Conservation (phyloP, 108 stramenopile species). For the Stephanodiscus triporus region DNA sequence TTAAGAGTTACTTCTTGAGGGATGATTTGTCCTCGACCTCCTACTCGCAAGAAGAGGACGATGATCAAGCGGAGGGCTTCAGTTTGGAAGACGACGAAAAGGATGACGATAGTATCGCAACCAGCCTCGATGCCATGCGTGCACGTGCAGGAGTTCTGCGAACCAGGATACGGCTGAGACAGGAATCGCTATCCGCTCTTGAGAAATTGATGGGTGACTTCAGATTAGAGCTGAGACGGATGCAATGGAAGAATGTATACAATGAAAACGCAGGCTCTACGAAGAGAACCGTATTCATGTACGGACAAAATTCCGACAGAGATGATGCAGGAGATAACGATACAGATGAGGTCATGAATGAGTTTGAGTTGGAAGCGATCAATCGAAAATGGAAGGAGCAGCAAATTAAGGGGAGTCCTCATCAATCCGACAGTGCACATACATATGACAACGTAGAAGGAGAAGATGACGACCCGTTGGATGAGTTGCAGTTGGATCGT, state of each 20-base stretch:
- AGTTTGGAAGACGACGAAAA: background rate
- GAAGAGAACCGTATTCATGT: slow-evolving; percentile 14
- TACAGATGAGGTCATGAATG: slow-evolving; percentile 18
- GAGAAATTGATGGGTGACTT: slow-evolving; percentile 12
- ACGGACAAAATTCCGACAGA: slow-evolving; percentile 15
- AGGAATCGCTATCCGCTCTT: slow-evolving; percentile 20
- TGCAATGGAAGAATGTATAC: slow-evolving; percentile 24
- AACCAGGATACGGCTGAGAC: slow-evolving; percentile 35
- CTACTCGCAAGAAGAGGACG: background rate
- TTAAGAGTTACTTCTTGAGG: slow-evolving; percentile 8
- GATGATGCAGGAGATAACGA: background rate
- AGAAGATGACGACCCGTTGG: slow-evolving; percentile 17
- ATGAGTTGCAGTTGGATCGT: slow-evolving; percentile 46
- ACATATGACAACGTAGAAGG: slow-evolving; percentile 3
- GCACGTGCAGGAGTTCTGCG: slow-evolving; percentile 63
- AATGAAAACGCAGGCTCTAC: slow-evolving; percentile 22
- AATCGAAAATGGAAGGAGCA: slow-evolving; percentile 43
- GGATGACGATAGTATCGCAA: background rate
- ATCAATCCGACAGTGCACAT: background rate
- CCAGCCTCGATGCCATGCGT: slow-evolving; percentile 44
- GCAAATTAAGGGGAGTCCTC: background rate
- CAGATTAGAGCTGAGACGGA: slow-evolving; percentile 20
- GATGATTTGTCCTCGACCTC: background rate
- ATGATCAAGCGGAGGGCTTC: background rate
- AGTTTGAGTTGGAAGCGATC: slow-evolving; percentile 22